phyloP scores from a whole-genome alignment of 1,139 yeast species.

The Nakaseomyces glabratus region DNA sequence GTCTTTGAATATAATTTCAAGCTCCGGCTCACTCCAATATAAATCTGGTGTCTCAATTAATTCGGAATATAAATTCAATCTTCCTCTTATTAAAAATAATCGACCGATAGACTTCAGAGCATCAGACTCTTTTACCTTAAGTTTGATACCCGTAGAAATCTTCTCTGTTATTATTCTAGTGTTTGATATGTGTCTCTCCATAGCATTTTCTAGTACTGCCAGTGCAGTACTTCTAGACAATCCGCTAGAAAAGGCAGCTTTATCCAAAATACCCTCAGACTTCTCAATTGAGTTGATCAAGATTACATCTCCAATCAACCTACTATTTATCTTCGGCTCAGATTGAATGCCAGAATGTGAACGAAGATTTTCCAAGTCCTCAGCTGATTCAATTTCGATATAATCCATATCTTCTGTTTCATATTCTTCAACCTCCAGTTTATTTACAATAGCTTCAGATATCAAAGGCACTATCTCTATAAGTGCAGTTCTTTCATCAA shows the following conservation, averaged over 20 bases:
- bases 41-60: constrained; percentile 86
- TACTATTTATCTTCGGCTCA: constrained; percentile 27
- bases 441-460: constrained; percentile 39
- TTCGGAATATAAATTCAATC: constrained; percentile 77
- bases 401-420: constrained; percentile 88
- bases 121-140: constrained; percentile 53
- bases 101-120: constrained; percentile 65
- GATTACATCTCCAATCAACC: constrained; percentile 56
- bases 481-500: constrained; percentile 41
- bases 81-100: constrained; percentile 66
- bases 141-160: constrained; percentile 52
- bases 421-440: constrained; percentile 35
- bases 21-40: constrained; percentile 84
- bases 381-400: constrained; percentile 40
- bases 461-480: constrained; percentile 42
- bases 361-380: constrained; percentile 8
- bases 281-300: constrained; percentile 45
- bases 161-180: constrained; percentile 59
- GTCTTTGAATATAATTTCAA: constrained; percentile 64
- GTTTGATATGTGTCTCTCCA: constrained; percentile 56
- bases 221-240: constrained; percentile 77
- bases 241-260: constrained; percentile 85
- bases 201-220: constrained; percentile 63
- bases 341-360: constrained; percentile 6
- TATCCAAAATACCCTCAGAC: constrained; percentile 52